Conservation (phyloP, 441 rosid genomes). For the Croton setiger region DNA sequence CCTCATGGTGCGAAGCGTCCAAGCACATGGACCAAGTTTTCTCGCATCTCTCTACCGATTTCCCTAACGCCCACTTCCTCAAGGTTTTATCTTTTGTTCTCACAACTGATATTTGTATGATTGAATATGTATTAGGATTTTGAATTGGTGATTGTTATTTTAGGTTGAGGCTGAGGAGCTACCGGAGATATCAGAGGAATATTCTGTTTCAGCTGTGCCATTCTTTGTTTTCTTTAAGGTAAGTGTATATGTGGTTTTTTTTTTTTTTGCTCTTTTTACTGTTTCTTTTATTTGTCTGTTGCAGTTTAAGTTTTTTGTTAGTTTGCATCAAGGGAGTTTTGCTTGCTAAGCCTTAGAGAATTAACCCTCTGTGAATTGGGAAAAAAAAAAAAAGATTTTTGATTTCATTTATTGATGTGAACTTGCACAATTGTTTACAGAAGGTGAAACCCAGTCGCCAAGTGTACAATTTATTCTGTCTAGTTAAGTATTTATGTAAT, state of each 20-base stretch:
- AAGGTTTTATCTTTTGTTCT: constrained; percentile 40
- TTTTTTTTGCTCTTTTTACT: background rate
- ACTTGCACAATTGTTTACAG: background rate
- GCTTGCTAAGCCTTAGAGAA: too few relatives aligned
- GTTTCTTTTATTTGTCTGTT: too few relatives aligned
- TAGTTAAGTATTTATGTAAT: background rate
- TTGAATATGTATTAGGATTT: background rate
- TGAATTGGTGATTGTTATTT: constrained; percentile 11
- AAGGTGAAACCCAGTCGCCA: background rate
- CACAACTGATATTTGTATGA: background rate
- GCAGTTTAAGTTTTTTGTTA: too few relatives aligned
- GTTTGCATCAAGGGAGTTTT: too few relatives aligned
- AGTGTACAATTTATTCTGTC: background rate
- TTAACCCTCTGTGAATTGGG: too few relatives aligned
- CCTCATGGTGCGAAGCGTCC: constrained; percentile 95
- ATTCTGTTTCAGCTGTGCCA: constrained; percentile 84
- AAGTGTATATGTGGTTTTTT: background rate
- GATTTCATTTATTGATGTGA: background rate
- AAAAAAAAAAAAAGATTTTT: too few relatives aligned
- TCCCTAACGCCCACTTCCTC: constrained; percentile 74
- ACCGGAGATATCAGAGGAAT: constrained; percentile 82
- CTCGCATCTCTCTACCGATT: constrained; percentile 83
- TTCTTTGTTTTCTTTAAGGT: constrained; percentile 88
- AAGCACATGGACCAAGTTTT: constrained; percentile 98
- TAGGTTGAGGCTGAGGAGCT: constrained; percentile 98